Percentiles rank a stretch among this genome's conserved stretches.
These are phyloP conservation scores for Batkoa obscura DNA, from an alignment of 371 early-diverging fungal genomes.

Conservation along the genomic window DNA sequence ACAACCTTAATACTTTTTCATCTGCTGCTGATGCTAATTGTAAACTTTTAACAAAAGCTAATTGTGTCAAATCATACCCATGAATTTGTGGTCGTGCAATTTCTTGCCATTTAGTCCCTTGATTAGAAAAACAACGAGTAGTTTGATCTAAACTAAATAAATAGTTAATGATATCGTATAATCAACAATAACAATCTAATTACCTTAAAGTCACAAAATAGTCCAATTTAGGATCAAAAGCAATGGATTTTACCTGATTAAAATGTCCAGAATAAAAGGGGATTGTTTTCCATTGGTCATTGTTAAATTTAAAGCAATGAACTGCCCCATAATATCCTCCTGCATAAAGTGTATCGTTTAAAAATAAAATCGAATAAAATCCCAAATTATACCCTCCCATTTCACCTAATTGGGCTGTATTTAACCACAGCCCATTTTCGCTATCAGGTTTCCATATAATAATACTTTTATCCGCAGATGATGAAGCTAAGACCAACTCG, in stretches of 20 bases:
- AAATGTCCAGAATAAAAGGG: slow-evolving; percentile 10
- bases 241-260: slow-evolving; percentile 23
- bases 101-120: slow-evolving; percentile 60
- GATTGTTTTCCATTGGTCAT: no score
- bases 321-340: slow-evolving; percentile 79
- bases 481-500: slow-evolving; percentile 56
- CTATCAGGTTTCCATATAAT: slow-evolving; percentile 79
- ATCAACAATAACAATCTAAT: neutral
- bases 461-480: slow-evolving; percentile 84
- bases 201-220: slow-evolving; percentile 53
- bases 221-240: slow-evolving; percentile 65
- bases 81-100: slow-evolving; percentile 91
- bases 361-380: slow-evolving; percentile 59
- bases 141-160: slow-evolving; percentile 68
- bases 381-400: slow-evolving; percentile 70
- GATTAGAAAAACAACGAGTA: slow-evolving; percentile 47
- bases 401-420: slow-evolving; percentile 72
- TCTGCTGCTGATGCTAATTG: slow-evolving; percentile 81
- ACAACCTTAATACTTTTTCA: slow-evolving; percentile 80
- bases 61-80: slow-evolving; percentile 80
- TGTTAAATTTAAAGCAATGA: slow-evolving; percentile 39
- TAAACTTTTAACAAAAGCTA: slow-evolving; percentile 55
- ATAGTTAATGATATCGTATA: neutral
- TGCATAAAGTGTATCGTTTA: slow-evolving; percentile 43
- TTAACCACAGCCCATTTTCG: slow-evolving; percentile 68